Evolutionary conservation across 1,139 yeast species (phyloP), one percentile per base, ranked within the genome.

Genomic region (Lodderomyces theae): DNA sequence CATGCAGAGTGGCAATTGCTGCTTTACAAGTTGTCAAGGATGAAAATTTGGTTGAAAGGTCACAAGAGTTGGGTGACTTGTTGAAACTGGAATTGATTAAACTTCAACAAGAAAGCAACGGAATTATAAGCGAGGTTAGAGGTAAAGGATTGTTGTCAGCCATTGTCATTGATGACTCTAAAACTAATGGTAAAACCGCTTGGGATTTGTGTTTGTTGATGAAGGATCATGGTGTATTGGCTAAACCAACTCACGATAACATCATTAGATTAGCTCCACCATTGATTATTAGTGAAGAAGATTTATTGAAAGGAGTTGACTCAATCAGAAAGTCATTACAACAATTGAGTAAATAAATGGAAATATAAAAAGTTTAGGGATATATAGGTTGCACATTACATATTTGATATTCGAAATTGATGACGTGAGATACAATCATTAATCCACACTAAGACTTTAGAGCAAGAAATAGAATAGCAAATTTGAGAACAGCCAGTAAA

Each of bases 241-340:
- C 98, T 50, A 90, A 90, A 71, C 97, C 97, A 52, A 90, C 98
- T 3, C 98, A 90, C 61, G 96, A 89, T 57, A 85, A 88, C 63
- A 90, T 92, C 56, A 90, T 90, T 60, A 84, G 98, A 70, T 74
- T 90, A 61, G 96, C 97, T 7, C 98, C 98, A 43, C 97, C 98
- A 16, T 73, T 90, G 64, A 94, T 89, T 38, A 90, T 90, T 51
- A 78, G 92, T 30, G 86, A 88, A 60, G 92, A 84, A 54, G 97
- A 92, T 58, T 72, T 90, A 57, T 64, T 79, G 51, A 82, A 79
- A 69, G 97, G 97, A 54, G 83, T 89, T 43, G 82, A 77, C 15
- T 75, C 82, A 40, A 89, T 90, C 55, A 75, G 75, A 59, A 58
- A 72, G 50, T 73, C 89, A 16, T 76, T 89, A 57, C 61, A 58